Conservation (phyloP, 805 yeast species). For the Clavispora phyllophila region DNA sequence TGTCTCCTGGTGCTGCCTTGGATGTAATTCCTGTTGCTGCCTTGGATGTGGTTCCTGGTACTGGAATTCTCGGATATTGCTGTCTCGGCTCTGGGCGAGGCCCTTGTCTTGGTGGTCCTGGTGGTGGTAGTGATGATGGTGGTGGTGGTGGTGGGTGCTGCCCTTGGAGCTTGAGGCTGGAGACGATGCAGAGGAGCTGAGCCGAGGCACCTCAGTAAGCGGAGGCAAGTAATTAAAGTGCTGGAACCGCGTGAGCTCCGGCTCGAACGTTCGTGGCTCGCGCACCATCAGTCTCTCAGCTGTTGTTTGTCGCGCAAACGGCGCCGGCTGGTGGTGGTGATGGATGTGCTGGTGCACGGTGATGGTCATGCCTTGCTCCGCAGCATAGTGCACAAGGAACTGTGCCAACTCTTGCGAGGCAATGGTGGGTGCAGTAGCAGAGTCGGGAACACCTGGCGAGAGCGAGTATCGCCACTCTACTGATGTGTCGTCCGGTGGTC, state of each 20-base stretch:
- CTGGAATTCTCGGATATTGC: no score
- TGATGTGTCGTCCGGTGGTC: slow-evolving; percentile 1
- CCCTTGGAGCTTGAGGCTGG: slow-evolving; percentile 22
- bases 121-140: slow-evolving; percentile 27
- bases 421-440: slow-evolving; percentile 33
- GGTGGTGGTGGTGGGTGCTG: slow-evolving; percentile 12
- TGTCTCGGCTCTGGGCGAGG: no score
- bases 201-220: slow-evolving; percentile 62
- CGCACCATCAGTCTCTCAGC: neutral
- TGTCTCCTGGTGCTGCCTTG: no score
- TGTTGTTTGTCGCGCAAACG: neutral
- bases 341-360: slow-evolving; percentile 84
- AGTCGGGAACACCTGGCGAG: slow-evolving; percentile 29
- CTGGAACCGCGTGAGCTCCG: slow-evolving; percentile 26
- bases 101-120: slow-evolving; percentile 29
- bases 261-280: neutral
- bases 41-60: no score
- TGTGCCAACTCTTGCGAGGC: slow-evolving; percentile 50
- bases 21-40: no score
- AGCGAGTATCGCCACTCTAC: slow-evolving; percentile 64
- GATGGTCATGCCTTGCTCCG: slow-evolving; percentile 49
- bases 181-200: slow-evolving; percentile 53
- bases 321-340: slow-evolving; percentile 56
- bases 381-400: slow-evolving; percentile 56
- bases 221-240: slow-evolving; percentile 77